Percentiles rank a stretch among this genome's conserved stretches.
Evolutionary conservation across 192 early-diverging fungal genomes (phyloP).

Genomic region (Linnemannia elongata): DNA sequence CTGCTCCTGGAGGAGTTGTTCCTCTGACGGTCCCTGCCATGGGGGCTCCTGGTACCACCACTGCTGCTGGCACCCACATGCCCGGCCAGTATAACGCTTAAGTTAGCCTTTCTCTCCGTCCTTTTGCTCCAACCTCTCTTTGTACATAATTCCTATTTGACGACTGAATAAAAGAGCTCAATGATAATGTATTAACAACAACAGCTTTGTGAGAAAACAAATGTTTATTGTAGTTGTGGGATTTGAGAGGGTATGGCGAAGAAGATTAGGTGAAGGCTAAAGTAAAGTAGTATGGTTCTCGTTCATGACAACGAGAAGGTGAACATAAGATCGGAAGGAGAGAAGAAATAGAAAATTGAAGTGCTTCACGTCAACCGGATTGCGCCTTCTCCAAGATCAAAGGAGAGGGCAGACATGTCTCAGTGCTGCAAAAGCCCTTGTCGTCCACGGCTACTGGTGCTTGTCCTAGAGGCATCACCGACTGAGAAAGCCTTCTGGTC

Average conservation of each 20-base stretch:
- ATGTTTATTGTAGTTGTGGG: not conserved
- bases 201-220: not conserved
- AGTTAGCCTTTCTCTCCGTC: not conserved
- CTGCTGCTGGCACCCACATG: constrained; percentile 35
- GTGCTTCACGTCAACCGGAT: constrained; percentile 29
- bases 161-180: not conserved
- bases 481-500: not conserved
- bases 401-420: constrained; percentile 31
- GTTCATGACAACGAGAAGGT: too few species aligned
- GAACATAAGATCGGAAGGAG: not conserved
- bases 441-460: constrained; percentile 15
- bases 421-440: constrained; percentile 33
- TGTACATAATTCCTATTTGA: not conserved
- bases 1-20: not conserved
- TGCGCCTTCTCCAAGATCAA: constrained; percentile 45
- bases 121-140: not conserved
- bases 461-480: not conserved
- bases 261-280: not conserved
- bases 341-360: not conserved
- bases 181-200: not conserved
- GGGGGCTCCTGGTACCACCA: constrained; percentile 35
- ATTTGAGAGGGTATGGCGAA: not conserved
- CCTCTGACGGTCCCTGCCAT: constrained; percentile 24
- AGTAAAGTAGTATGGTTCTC: not conserved
- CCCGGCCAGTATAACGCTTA: constrained; percentile 17